phyloP scores from a whole-genome alignment of 2,329 filamentous ascomycete species.

The Botrytis paeoniae region DNA sequence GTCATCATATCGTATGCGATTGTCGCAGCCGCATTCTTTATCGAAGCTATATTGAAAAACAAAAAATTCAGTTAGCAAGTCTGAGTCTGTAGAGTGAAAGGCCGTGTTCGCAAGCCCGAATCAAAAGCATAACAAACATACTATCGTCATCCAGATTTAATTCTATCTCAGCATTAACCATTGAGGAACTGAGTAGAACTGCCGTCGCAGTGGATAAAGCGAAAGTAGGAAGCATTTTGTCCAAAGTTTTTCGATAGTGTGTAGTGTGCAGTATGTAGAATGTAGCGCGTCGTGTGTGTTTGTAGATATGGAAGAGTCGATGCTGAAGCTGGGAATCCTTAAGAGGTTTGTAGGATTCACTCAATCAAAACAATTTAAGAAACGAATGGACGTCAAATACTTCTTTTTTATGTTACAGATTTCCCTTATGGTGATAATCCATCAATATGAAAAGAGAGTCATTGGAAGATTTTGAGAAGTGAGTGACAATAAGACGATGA shows the following conservation, averaged over 20 bases:
- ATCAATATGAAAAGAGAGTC: constrained; percentile 6
- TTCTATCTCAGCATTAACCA: constrained; percentile 38
- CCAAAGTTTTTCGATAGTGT: not conserved
- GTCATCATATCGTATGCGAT: constrained; percentile 40
- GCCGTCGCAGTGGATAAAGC: constrained; percentile 29
- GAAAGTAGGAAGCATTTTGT: constrained; percentile 30
- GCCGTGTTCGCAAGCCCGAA: not conserved
- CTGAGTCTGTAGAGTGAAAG: not conserved
- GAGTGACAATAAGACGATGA: not conserved
- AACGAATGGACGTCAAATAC: constrained; percentile 27
- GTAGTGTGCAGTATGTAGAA: not conserved
- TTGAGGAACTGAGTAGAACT: constrained; percentile 27
- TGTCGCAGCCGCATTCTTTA: constrained; percentile 35
- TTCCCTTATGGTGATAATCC: not conserved
- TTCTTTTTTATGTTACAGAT: constrained; percentile 1
- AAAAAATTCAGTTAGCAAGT: constrained; percentile 26
- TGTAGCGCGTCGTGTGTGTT: not conserved
- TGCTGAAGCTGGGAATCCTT: not conserved
- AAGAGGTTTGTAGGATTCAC: not conserved
- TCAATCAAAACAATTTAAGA: constrained; percentile 6
- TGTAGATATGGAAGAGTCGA: not conserved
- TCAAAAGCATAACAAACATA: constrained; percentile 19
- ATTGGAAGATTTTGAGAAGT: not conserved
- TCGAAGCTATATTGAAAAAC: constrained; percentile 42
- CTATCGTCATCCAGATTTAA: constrained; percentile 33